Base-by-base conservation (phyloP, 1,139 yeast genomes). In the Scheffersomyces insectosa region DNA sequence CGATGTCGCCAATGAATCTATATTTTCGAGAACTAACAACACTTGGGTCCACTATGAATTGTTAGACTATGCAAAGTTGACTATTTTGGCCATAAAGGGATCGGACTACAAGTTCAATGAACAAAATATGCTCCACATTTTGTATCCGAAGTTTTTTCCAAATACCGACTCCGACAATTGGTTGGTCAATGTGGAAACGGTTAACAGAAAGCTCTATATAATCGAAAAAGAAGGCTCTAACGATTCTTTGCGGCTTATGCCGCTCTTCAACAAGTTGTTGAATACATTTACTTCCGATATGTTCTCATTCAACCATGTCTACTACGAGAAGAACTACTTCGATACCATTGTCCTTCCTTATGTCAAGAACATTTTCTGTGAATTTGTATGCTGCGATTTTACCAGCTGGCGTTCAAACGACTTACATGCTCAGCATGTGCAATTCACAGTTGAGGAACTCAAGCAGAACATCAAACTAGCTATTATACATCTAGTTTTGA, bases 101-200 rank as follows among this genome's bases (percentile, higher is more conserved):
- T 59, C 68, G 2, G 55, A 63, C 38, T 72, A 69, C 51, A 50
- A 57, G 15, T 62, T 72, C 44, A 65, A 63, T 39, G 77, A 72
- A 43, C 79, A 74, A 48, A 72, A 72, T 46, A 67, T 72, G 64
- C 60, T 72, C 42, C 79, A 74, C 47, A 72, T 74, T n/a, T 56
- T 73, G 15, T 72, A 73, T 50, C 79, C 79, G 13, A 72, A 72
- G 41, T 72, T 70, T 52, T 74, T 68, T 43, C 77, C 78, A 35
- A 72, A 73, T 42, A 61, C 68, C 23, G 77, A 72, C 45, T 65
- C 73, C 0, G 78, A 72, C 50, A 75, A 72, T 42, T 74, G 78
- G 77, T 44, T 53, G 20, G 71, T 70, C 0, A 56, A 58, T 31
- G 54, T 55, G 4, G 49, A 55, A 20, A 49, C 60, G 8, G 43